Percentiles rank a stretch among this genome's conserved stretches.
Conservation (phyloP, 2,329 filamentous ascomycete species). For the Boeremia lycopersici region DNA sequence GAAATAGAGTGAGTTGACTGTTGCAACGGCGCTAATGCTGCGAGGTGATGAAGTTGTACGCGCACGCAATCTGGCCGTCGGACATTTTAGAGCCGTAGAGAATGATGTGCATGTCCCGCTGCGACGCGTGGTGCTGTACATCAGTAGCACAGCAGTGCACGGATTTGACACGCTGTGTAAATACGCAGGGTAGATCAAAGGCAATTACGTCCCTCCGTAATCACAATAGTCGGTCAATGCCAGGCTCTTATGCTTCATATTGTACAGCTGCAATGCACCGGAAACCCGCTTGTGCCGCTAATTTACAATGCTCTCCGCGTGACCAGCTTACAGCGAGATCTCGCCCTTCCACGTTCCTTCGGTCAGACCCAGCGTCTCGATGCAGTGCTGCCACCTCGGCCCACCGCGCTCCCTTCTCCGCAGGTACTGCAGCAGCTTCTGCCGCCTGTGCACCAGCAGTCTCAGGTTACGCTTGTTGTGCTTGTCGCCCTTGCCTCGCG, state of each 20-base stretch:
- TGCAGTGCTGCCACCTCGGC: conserved; percentile 84
- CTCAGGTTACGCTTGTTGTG: conserved; percentile 91
- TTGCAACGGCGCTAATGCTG: not conserved
- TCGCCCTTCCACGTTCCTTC: conserved; percentile 90
- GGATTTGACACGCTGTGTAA: too few relatives aligned
- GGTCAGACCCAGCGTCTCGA: conserved; percentile 82
- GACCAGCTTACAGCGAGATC: conserved; percentile 68
- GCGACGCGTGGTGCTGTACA: not conserved
- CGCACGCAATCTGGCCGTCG: not conserved
- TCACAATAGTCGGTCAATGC: not conserved
- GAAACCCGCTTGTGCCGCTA: conserved; percentile 2
- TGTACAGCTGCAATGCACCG: conserved; percentile 11
- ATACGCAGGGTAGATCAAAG: not conserved
- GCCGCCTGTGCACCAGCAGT: conserved; percentile 82
- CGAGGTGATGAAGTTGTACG: not conserved
- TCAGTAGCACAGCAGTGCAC: not conserved
- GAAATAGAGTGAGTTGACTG: too few relatives aligned
- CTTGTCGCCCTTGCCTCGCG: conserved; percentile 81
- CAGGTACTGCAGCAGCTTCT: conserved; percentile 87
- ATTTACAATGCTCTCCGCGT: conserved; percentile 3
- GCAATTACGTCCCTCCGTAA: not conserved
- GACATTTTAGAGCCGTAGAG: not conserved
- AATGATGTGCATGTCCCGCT: too few relatives aligned
- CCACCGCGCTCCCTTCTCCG: conserved; percentile 88
- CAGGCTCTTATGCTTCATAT: conserved; percentile 2